Evolutionary conservation across 257 asterid genomes (phyloP), one percentile per base, ranked within the genome.

Genomic region (Euphrasia confusa): DNA sequence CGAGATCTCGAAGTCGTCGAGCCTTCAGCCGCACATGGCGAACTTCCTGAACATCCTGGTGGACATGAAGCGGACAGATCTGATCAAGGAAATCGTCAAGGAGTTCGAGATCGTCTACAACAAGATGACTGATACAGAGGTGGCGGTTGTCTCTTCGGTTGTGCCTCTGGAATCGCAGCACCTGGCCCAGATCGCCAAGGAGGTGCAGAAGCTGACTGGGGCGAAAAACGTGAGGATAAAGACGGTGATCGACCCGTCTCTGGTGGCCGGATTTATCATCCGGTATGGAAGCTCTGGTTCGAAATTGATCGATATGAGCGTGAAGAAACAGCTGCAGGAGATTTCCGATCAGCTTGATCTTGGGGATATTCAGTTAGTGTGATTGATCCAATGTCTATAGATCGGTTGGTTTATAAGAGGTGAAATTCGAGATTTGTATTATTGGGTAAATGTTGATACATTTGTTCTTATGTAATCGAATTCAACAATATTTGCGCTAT

Each of bases 251-350:
- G 98, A 88, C 62, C 80, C 88, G 55, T 60, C 95, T 0, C 77
- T 90, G 64, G 95, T 88, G 1, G 98, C 96, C 39, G 96, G 96
- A 4, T 90, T 90, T 79, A 90, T 89, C 4, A 82, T 88, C 62
- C 71, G 95, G 77, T 90, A 73, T 42, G 96, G 95, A 4, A 57
- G 17, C 44, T 68, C 86, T 0, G 95, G 95, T 37, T 90, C 98
- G 3, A 90, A 88, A 49, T 70, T 90, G 80, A 77, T 90, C 60
- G 96, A 90, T 44, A 77, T 90, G 95, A 90, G 96, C 59, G 96
- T 90, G 44, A 90, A 88, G 80, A 90, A 85, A 65, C 94, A 90
- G 79, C 88, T 90, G 11, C 88, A 84, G 69, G 95, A 91, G 60
- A 86, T 91, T 63, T 75, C 92, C 24, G 79, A 77, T 4, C 81